These are phyloP conservation scores for Arabidopsis arenosa DNA, from an alignment of 345 rosid genomes.

Conservation along the genomic window DNA sequence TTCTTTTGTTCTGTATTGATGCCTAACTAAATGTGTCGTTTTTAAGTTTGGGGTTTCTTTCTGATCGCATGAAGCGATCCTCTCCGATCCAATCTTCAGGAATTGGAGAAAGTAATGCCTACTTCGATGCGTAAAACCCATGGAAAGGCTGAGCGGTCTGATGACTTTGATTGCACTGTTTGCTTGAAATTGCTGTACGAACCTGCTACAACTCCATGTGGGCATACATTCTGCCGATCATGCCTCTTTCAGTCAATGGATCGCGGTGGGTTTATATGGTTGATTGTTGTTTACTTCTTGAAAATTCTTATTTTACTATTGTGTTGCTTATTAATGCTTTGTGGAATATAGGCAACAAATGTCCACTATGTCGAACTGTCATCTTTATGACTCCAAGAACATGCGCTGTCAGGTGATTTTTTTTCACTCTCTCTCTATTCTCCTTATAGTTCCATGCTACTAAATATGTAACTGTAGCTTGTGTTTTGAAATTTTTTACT, in stretches of 20 bases:
- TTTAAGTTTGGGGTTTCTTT: slow-evolving; percentile 38
- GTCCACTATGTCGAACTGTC: slow-evolving; percentile 92
- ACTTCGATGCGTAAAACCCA: slow-evolving; percentile 47
- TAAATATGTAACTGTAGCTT: slow-evolving; percentile 9
- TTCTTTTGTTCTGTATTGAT: slow-evolving; percentile 23
- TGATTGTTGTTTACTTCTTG: slow-evolving; percentile 19
- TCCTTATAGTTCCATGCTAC: slow-evolving; percentile 8
- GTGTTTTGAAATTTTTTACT: slow-evolving; percentile 23
- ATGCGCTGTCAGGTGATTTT: slow-evolving; percentile 73
- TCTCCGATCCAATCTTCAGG: slow-evolving; percentile 75
- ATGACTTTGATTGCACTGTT: slow-evolving; percentile 92
- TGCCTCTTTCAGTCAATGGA: slow-evolving; percentile 96
- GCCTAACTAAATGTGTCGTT: slow-evolving; percentile 17
- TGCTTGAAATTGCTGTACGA: slow-evolving; percentile 88
- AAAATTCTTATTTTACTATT: background rate
- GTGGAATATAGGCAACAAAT: slow-evolving; percentile 77
- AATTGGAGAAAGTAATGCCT: slow-evolving; percentile 55
- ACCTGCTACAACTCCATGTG: slow-evolving; percentile 93
- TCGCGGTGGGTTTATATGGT: slow-evolving; percentile 60
- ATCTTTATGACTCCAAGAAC: slow-evolving; percentile 86
- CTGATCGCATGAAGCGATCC: slow-evolving; percentile 70
- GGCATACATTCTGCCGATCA: slow-evolving; percentile 93
- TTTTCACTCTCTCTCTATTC: slow-evolving; percentile 12
- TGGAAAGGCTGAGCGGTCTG: slow-evolving; percentile 65
- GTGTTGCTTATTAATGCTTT: slow-evolving; percentile 28